These are phyloP conservation scores for Dendrostoma leiphaemia DNA, from an alignment of 2,329 filamentous ascomycete genomes.

Conservation along the genomic window DNA sequence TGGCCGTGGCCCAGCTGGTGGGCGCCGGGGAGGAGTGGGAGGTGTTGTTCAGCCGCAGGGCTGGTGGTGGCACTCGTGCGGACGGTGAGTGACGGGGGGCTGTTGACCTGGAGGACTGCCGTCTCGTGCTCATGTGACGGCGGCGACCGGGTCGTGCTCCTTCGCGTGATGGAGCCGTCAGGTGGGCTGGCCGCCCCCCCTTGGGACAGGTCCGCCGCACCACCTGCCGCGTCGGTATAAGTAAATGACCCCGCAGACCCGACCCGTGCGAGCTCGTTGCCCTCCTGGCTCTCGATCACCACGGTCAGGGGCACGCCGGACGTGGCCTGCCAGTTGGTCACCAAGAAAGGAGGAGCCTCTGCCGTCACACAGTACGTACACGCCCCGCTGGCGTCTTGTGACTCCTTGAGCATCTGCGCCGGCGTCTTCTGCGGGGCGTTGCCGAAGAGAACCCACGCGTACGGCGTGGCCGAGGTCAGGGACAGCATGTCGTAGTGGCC, in stretches of 20 bases:
- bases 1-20: conserved; percentile 22
- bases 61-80: conserved; percentile 31
- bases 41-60: conserved; percentile 25
- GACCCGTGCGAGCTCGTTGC: conserved; percentile 51
- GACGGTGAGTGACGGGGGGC: conserved; percentile 36
- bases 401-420: conserved; percentile 62
- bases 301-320: conserved; percentile 54
- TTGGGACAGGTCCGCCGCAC: conserved; percentile 26
- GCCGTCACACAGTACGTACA: conserved; percentile 72
- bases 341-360: conserved; percentile 63
- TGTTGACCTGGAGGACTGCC: conserved; percentile 26
- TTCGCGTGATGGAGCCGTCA: conserved; percentile 29
- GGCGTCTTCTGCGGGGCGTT: conserved; percentile 60
- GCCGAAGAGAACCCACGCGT: conserved; percentile 73
- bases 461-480: conserved; percentile 52
- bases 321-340: conserved; percentile 47
- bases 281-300: conserved; percentile 49
- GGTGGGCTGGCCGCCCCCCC: conserved; percentile 33
- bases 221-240: conserved; percentile 30
- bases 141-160: conserved; percentile 17
- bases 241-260: conserved; percentile 45
- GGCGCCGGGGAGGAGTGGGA: conserved; percentile 22
- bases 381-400: conserved; percentile 53
- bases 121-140: conserved; percentile 20
- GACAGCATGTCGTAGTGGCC: conserved; percentile 69